These are phyloP conservation scores for Pichia sp. DNA, from an alignment of 1,139 yeast species.

Conservation along the genomic window DNA sequence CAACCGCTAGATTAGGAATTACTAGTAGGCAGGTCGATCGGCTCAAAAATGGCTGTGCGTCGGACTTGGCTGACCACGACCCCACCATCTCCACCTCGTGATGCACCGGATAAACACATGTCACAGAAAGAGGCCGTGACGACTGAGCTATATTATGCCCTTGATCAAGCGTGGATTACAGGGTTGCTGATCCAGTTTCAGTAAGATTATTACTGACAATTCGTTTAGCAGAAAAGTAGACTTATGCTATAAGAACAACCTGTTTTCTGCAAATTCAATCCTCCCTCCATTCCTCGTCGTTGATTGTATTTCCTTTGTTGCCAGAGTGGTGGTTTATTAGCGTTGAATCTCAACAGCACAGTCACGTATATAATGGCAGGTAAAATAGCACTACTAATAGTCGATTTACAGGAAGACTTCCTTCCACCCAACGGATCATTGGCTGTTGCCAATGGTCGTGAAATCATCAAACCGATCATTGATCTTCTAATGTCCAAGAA, in stretches of 20 bases:
- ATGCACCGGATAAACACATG: neutral
- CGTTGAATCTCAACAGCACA: too few species aligned
- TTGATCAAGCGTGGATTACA: neutral
- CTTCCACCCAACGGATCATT: conserved; percentile 72
- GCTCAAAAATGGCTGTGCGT: neutral
- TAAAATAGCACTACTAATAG: conserved; percentile 57
- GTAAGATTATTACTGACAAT: too few species aligned
- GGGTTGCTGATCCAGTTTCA: neutral
- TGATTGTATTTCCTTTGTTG: too few species aligned
- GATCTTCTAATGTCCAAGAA: conserved; percentile 36
- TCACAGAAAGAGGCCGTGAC: too few species aligned
- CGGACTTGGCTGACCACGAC: neutral
- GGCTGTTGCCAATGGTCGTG: conserved; percentile 67
- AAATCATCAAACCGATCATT: conserved; percentile 49
- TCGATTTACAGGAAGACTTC: conserved; percentile 86
- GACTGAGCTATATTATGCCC: neutral
- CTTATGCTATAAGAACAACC: too few species aligned
- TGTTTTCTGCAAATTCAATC: too few species aligned
- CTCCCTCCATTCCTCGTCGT: too few species aligned
- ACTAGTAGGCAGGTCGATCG: neutral
- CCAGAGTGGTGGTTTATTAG: too few species aligned
- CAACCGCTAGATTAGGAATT: neutral
- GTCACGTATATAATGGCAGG: neutral
- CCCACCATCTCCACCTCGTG: neutral
- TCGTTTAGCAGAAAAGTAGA: too few species aligned